Conservation (phyloP, 768 basidiomycete species). For the Boletus coccyginus region DNA sequence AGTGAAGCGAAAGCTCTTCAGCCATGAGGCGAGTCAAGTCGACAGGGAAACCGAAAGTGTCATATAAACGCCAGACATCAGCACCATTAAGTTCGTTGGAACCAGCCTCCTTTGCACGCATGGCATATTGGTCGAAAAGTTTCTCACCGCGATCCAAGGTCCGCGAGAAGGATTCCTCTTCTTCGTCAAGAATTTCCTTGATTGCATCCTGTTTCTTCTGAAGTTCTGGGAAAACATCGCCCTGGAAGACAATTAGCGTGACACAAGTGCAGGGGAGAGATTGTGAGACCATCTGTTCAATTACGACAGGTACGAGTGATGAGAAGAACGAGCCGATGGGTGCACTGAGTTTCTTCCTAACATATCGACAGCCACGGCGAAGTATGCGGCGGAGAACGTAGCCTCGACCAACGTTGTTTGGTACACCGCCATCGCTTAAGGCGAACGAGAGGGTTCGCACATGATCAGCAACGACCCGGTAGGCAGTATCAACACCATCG, state of each 20-base stretch:
- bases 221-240: conserved; percentile 89
- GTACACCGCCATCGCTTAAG: conserved; percentile 93
- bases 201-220: conserved; percentile 77
- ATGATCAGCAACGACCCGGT: conserved; percentile 96
- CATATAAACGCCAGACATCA: conserved; percentile 96
- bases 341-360: conserved; percentile 90
- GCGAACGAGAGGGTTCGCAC: conserved; percentile 94
- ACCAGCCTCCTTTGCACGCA: conserved; percentile 60
- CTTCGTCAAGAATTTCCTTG: conserved; percentile 94
- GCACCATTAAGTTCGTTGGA: conserved; percentile 73
- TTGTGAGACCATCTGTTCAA: conserved; percentile 73
- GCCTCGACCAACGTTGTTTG: conserved; percentile 93
- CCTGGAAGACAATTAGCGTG: conserved; percentile 43
- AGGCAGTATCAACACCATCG: conserved; percentile 96
- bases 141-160: conserved; percentile 96
- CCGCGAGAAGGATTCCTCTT: conserved; percentile 96
- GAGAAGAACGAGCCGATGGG: conserved; percentile 96
- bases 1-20: conserved; percentile 78
- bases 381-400: conserved; percentile 96
- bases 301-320: conserved; percentile 81
- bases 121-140: conserved; percentile 87
- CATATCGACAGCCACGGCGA: conserved; percentile 91
- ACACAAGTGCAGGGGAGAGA: not conserved
- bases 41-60: conserved; percentile 97
- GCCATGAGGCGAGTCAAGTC: conserved; percentile 98